Conservation (phyloP, 208 protist genomes). For the Crithidia brevicula region DNA sequence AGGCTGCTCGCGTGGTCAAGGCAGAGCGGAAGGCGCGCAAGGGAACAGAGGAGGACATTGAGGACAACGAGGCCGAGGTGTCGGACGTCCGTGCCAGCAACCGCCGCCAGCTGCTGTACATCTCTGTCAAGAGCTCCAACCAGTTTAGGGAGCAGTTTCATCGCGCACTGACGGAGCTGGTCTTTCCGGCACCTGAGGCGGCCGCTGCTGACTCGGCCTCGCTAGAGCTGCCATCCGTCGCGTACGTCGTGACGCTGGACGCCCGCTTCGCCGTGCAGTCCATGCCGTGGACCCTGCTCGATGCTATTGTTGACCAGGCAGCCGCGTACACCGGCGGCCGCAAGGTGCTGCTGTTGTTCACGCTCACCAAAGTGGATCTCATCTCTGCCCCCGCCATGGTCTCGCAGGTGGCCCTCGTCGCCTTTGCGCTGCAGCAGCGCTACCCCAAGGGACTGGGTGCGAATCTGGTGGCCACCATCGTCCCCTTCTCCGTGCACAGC, state of each 20-base stretch:
- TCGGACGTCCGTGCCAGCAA: constrained; percentile 37
- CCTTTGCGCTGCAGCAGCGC: constrained; percentile 52
- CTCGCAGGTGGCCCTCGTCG: constrained; percentile 78
- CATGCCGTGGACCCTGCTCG: constrained; percentile 80
- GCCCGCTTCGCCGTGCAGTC: constrained; percentile 82
- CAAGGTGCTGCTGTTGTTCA: constrained; percentile 81
- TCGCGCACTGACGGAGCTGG: constrained; percentile 64
- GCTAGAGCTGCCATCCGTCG: constrained; percentile 71
- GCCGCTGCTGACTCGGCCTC: constrained; percentile 5
- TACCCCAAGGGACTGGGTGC: constrained; percentile 57
- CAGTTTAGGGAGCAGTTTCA: constrained; percentile 82
- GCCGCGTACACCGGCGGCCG: constrained; percentile 52
- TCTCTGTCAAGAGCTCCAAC: constrained; percentile 61
- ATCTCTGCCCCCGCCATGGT: constrained; percentile 74
- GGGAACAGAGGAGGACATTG: constrained; percentile 19
- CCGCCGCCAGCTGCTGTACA: constrained; percentile 62
- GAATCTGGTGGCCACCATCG: constrained; percentile 52
- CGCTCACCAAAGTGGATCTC: constrained; percentile 81
- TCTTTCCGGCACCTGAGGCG: constrained; percentile 47
- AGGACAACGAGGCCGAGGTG: constrained; percentile 9
- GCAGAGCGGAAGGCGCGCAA: constrained; percentile 30
- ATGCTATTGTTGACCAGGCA: constrained; percentile 75
- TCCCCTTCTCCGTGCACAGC: constrained; percentile 67
- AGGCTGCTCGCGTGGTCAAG: constrained; percentile 70
- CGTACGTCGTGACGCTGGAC: constrained; percentile 85